These are phyloP conservation scores for Fistulina hepatica DNA, from an alignment of 1,284 basidiomycete genomes.

Conservation along the genomic window DNA sequence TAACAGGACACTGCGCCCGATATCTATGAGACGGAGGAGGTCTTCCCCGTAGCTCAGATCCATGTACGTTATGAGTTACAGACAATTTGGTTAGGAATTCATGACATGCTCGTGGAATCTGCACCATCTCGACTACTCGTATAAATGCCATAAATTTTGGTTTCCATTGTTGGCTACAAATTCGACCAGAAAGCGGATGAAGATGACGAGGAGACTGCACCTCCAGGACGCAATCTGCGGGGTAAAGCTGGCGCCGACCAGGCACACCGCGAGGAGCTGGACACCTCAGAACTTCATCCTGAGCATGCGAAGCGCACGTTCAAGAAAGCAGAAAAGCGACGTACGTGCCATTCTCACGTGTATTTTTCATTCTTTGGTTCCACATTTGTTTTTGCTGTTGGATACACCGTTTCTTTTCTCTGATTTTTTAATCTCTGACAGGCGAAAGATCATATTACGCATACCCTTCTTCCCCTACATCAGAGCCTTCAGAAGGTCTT, in stretches of 20 bases:
- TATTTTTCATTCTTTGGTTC: background rate
- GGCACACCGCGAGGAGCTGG: constrained; percentile 37
- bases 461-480: constrained; percentile 56
- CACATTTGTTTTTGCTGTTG: background rate
- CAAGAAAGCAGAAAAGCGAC: constrained; percentile 53
- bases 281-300: constrained; percentile 34
- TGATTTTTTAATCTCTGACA: no score
- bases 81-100: background rate
- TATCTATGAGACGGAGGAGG: constrained; percentile 86
- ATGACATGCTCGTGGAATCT: constrained; percentile 10
- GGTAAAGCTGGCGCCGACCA: constrained; percentile 8
- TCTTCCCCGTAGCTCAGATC: constrained; percentile 40
- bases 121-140: constrained; percentile 1
- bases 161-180: no score
- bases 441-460: no score
- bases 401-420: constrained; percentile 38
- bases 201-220: constrained; percentile 39
- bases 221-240: constrained; percentile 21
- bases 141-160: constrained; percentile 4
- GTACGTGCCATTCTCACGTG: constrained; percentile 15
- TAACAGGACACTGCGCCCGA: constrained; percentile 80
- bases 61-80: constrained; percentile 30
- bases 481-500: constrained; percentile 22
- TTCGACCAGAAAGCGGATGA: constrained; percentile 57
- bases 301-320: constrained; percentile 61